Evolutionary conservation across 495 filamentous ascomycete species (phyloP).

Genomic region (Xanthoparmelia taractica): DNA sequence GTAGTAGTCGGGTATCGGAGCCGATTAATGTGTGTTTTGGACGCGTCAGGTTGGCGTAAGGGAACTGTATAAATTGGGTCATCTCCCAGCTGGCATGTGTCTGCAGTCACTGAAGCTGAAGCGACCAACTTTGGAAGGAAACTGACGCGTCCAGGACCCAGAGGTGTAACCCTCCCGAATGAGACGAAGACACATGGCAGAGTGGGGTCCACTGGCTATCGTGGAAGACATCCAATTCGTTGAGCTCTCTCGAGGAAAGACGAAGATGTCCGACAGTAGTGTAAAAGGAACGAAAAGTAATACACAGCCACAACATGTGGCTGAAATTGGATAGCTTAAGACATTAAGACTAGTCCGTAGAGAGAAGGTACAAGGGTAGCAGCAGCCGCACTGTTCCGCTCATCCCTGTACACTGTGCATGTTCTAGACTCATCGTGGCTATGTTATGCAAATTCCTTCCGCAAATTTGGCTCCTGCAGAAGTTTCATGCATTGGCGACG

Average conservation of each 20-base stretch:
- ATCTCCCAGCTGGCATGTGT: background rate
- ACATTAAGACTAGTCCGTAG: too few species aligned
- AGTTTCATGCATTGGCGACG: background rate
- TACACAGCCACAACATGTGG: background rate
- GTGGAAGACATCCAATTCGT: background rate
- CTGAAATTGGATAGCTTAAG: too few species aligned
- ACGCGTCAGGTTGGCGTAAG: background rate
- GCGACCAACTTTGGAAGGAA: background rate
- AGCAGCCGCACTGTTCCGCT: background rate
- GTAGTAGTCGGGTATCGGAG: background rate
- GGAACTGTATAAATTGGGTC: background rate
- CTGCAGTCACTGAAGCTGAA: constrained; percentile 1
- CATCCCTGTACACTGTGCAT: background rate
- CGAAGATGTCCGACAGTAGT: background rate
- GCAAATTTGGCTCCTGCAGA: background rate
- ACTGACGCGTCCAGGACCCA: background rate
- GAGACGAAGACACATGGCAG: background rate
- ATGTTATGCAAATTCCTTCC: background rate
- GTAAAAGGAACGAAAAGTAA: background rate
- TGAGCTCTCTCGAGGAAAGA: background rate
- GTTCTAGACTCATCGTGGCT: background rate
- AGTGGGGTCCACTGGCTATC: background rate
- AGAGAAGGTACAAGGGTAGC: background rate
- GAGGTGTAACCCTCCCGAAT: background rate
- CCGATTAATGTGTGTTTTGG: background rate